A percentile compares a stretch with the other conserved stretches of the same genome.
These are phyloP conservation scores for Melampsora medusae DNA, from an alignment of 1,284 basidiomycete genomes.

Conservation along the genomic window DNA sequence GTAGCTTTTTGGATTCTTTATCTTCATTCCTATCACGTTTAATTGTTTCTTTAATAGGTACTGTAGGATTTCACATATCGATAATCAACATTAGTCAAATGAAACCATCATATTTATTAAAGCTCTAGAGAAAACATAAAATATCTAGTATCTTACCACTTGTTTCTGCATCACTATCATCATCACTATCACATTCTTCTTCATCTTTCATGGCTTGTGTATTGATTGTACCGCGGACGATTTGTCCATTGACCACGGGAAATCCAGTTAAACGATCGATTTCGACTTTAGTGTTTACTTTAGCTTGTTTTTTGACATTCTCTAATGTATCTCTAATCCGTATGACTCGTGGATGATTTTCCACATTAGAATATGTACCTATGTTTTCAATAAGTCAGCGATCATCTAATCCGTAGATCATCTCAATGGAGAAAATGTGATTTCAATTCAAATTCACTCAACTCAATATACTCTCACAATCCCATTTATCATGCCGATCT, in stretches of 20 bases:
- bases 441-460: not conserved
- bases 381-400: constrained; percentile 54
- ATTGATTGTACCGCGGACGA: constrained; percentile 36
- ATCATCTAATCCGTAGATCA: not conserved
- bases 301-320: not conserved
- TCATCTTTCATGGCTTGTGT: constrained; percentile 27
- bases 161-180: constrained; percentile 8
- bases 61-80: not conserved
- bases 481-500: constrained; percentile 63
- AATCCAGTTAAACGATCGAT: constrained; percentile 74
- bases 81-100: too few species aligned
- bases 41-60: constrained; percentile 55
- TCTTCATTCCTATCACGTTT: constrained; percentile 74
- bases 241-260: constrained; percentile 61
- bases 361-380: constrained; percentile 93
- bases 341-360: constrained; percentile 87
- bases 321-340: constrained; percentile 57
- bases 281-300: constrained; percentile 63
- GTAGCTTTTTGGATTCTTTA: constrained; percentile 77
- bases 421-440: not conserved
- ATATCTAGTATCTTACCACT: not conserved
- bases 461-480: constrained; percentile 91
- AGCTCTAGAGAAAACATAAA: not conserved
- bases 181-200: constrained; percentile 46
- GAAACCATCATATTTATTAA: not conserved